These are phyloP conservation scores for Botrytis sinoallii DNA, from an alignment of 2,329 filamentous ascomycete genomes.

Conservation along the genomic window DNA sequence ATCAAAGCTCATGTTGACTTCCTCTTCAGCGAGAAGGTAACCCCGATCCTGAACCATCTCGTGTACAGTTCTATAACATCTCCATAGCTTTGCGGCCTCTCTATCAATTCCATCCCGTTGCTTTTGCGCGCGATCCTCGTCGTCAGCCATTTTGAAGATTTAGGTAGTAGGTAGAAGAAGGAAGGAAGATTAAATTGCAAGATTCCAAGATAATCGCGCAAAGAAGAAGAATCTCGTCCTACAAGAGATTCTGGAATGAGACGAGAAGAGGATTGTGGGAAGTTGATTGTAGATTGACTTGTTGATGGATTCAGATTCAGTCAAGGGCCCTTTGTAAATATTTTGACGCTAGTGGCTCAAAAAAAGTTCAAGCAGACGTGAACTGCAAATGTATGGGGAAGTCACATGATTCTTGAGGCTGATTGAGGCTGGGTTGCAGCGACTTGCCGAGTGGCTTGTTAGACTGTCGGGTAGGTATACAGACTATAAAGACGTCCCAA, in stretches of 20 bases:
- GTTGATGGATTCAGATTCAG: neutral
- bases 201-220: neutral
- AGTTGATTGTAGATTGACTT: neutral
- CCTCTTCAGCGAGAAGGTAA: constrained; percentile 86
- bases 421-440: neutral
- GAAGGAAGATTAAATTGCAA: neutral
- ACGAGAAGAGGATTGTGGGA: neutral
- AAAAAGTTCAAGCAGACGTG: constrained; percentile 14
- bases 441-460: neutral
- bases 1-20: constrained; percentile 82
- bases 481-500: too few species aligned
- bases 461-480: neutral
- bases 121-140: constrained; percentile 35
- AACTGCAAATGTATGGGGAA: neutral
- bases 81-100: constrained; percentile 71
- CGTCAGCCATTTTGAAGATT: constrained; percentile 30
- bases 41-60: constrained; percentile 94
- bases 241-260: too few species aligned
- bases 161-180: neutral
- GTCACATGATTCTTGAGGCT: neutral
- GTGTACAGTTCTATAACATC: constrained; percentile 87
- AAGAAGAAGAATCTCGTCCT: neutral
- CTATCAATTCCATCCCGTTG: constrained; percentile 39
- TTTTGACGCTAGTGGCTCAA: constrained; percentile 11
- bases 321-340: constrained; percentile 14